Conservation (phyloP, 2,329 filamentous ascomycete genomes). For the Colletotrichum sp. region DNA sequence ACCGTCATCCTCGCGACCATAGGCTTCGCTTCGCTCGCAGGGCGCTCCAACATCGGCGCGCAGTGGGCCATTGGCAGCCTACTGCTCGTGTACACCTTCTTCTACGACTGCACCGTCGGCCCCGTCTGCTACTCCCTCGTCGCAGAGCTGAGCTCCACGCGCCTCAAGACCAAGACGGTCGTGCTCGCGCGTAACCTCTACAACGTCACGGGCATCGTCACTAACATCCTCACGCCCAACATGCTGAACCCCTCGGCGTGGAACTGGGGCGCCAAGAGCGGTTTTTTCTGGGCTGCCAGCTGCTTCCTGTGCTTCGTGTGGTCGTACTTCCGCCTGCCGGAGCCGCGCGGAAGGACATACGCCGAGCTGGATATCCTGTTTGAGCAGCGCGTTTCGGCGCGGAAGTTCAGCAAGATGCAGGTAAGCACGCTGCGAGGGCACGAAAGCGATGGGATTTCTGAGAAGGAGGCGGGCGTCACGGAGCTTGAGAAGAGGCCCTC, state of each 20-base stretch:
- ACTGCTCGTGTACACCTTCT: slow-evolving; percentile 46
- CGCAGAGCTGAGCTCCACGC: slow-evolving; percentile 48
- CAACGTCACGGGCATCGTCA: slow-evolving; percentile 52
- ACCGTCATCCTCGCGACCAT: slow-evolving; percentile 43
- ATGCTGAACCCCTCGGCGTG: slow-evolving; percentile 52
- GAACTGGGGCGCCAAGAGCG: slow-evolving; percentile 53
- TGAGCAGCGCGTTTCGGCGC: slow-evolving; percentile 44
- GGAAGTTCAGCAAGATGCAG: slow-evolving; percentile 37
- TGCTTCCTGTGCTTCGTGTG: slow-evolving; percentile 52
- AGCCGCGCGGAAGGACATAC: slow-evolving; percentile 58
- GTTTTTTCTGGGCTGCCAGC: slow-evolving; percentile 49
- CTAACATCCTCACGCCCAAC: slow-evolving; percentile 49
- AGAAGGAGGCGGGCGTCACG: not conserved
- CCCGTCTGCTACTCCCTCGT: slow-evolving; percentile 49
- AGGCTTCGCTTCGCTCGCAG: slow-evolving; percentile 46
- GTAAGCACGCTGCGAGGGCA: not conserved
- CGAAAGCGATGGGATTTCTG: not conserved
- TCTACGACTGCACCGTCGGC: slow-evolving; percentile 52
- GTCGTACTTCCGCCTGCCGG: slow-evolving; percentile 57
- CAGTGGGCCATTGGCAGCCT: slow-evolving; percentile 54
- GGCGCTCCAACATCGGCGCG: slow-evolving; percentile 48
- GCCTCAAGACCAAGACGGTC: slow-evolving; percentile 51
- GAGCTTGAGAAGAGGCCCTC: slow-evolving; percentile 8
- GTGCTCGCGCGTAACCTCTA: slow-evolving; percentile 49
- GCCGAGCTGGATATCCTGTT: slow-evolving; percentile 63